Evolutionary conservation across 2,329 filamentous ascomycete species (phyloP).

Genomic region (Lasiodiplodia hormozganensis): DNA sequence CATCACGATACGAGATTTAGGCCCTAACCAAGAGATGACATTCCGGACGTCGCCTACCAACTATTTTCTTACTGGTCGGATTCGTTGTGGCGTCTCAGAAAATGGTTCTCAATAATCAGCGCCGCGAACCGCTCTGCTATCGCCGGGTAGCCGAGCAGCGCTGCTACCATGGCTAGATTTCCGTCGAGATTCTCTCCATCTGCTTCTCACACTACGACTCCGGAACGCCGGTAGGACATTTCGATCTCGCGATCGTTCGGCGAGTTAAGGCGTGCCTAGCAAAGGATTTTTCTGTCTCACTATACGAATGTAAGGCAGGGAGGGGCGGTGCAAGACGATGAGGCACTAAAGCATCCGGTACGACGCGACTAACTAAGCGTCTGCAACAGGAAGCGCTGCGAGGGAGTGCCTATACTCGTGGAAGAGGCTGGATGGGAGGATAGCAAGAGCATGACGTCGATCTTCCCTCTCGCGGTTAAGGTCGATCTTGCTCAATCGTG

Average conservation of each 20-base stretch:
- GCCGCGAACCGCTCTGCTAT: not conserved
- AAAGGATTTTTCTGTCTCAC: not conserved
- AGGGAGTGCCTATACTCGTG: not conserved
- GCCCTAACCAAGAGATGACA: not conserved
- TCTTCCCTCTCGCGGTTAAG: not conserved
- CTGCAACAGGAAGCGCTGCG: not conserved
- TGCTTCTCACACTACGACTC: too few species aligned
- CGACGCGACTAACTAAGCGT: not conserved
- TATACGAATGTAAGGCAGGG: not conserved
- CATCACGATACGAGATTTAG: not conserved
- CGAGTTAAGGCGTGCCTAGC: not conserved
- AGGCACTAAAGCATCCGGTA: not conserved
- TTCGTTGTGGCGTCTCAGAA: not conserved
- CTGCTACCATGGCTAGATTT: not conserved
- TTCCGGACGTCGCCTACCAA: not conserved
- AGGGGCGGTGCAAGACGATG: not conserved
- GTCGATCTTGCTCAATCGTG: not conserved
- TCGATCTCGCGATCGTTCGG: not conserved
- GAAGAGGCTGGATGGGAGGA: not conserved
- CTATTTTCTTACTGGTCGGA: not conserved
- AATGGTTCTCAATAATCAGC: not conserved
- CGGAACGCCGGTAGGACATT: too few species aligned
- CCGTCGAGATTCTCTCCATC: not conserved
- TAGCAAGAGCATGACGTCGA: not conserved
- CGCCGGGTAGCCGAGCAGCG: not conserved